Evolutionary conservation across 768 basidiomycete species (phyloP).

Genomic region (Rhizopogon vinicolor): DNA sequence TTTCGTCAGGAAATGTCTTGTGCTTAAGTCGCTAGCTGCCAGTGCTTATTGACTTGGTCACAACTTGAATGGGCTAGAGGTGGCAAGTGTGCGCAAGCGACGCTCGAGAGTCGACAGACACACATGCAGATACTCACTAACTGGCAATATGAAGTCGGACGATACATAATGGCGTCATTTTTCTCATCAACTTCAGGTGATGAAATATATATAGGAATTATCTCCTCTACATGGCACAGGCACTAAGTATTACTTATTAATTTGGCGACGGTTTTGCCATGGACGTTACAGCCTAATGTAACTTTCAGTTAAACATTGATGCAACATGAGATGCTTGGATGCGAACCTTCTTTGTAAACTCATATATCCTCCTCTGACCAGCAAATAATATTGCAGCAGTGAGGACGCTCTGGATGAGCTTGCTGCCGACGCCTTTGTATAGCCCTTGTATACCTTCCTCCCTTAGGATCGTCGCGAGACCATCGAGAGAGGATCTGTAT

Average conservation of each 20-base stretch:
- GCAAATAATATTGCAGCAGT: constrained; percentile 94
- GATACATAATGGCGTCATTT: too few relatives aligned
- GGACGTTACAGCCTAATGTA: not conserved
- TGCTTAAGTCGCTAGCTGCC: too few relatives aligned
- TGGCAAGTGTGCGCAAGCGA: too few relatives aligned
- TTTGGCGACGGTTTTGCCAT: not conserved
- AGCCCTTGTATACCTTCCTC: constrained; percentile 81
- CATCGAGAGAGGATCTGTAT: constrained; percentile 75
- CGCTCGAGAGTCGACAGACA: too few relatives aligned
- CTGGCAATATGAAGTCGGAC: too few relatives aligned
- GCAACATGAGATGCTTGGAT: not conserved
- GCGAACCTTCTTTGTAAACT: constrained; percentile 53
- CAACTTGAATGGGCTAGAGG: too few relatives aligned
- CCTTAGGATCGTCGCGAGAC: constrained; percentile 69
- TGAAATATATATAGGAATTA: too few relatives aligned
- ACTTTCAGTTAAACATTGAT: not conserved
- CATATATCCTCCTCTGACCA: constrained; percentile 78
- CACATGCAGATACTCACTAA: too few relatives aligned
- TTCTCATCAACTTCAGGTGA: too few relatives aligned
- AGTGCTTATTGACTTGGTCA: too few relatives aligned
- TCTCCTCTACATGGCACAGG: not conserved
- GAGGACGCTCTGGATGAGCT: constrained; percentile 87
- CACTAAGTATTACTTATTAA: too few relatives aligned
- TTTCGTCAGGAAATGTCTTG: too few relatives aligned
- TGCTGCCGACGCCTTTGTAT: constrained; percentile 84